A percentile compares a stretch with the other conserved stretches of the same genome.
Conservation (phyloP, 179 eudicot species). For the Pouteria campechiana region DNA sequence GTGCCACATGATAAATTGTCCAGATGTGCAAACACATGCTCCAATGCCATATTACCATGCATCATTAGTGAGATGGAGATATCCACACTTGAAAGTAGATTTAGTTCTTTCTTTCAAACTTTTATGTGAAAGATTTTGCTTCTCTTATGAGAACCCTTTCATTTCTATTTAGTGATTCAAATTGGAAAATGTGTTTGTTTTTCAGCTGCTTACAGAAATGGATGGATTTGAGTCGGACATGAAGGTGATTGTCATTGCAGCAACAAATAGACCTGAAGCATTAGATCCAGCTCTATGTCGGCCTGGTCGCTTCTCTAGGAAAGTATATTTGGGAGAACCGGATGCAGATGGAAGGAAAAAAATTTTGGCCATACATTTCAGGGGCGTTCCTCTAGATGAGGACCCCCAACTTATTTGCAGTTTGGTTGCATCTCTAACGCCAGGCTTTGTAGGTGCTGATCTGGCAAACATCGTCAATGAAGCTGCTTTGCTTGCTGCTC, state of each 20-base stretch:
- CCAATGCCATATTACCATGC: too few relatives aligned
- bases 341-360: conserved; percentile 81
- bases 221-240: conserved; percentile 90
- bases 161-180: too few relatives aligned
- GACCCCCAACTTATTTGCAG: conserved; percentile 51
- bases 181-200: too few relatives aligned
- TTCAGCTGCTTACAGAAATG: conserved; percentile 91
- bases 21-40: too few relatives aligned
- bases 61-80: too few relatives aligned
- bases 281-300: conserved; percentile 89
- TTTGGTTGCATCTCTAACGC: conserved; percentile 84
- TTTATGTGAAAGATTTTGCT: too few relatives aligned
- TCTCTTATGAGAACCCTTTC: too few relatives aligned
- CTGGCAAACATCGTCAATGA: conserved; percentile 93
- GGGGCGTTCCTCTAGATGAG: conserved; percentile 86
- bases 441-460: conserved; percentile 93
- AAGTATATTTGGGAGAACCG: conserved; percentile 86
- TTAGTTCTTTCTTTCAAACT: too few relatives aligned
- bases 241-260: conserved; percentile 87
- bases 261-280: conserved; percentile 97
- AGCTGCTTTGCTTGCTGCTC: conserved; percentile 91
- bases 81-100: too few relatives aligned
- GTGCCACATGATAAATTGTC: too few relatives aligned
- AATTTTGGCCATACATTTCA: conserved; percentile 73
- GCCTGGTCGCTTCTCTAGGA: conserved; percentile 96